A percentile compares a stretch with the other conserved stretches of the same genome.
Conservation (phyloP, 169 alveolate species). For the Plasmodium adleri region DNA sequence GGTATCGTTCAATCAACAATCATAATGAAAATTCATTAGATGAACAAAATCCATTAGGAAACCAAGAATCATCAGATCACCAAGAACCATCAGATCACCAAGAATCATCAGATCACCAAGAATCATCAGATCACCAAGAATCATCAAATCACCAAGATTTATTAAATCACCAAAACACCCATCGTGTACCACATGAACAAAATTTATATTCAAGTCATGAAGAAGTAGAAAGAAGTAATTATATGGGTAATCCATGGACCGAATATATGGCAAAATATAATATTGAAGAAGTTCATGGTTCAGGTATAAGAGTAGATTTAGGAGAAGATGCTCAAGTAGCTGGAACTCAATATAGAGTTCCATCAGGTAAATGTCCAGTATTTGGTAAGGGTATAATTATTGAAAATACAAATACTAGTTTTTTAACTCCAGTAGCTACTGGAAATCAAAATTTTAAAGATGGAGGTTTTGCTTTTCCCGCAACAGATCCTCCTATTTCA, state of each 20-base stretch:
- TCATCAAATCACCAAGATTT: not conserved
- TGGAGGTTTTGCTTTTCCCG: slow-evolving; percentile 81
- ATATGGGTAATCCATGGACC: slow-evolving; percentile 78
- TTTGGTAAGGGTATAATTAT: slow-evolving; percentile 82
- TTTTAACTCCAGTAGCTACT: slow-evolving; percentile 79
- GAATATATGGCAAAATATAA: slow-evolving; percentile 83
- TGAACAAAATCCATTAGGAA: not conserved
- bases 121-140: no score
- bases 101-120: no score
- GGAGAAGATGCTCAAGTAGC: slow-evolving; percentile 82
- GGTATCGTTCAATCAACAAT: not conserved
- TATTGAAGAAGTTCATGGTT: slow-evolving; percentile 79
- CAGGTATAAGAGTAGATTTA: slow-evolving; percentile 85
- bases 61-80: not conserved
- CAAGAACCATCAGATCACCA: no score
- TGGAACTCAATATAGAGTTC: slow-evolving; percentile 78
- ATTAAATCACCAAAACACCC: not conserved
- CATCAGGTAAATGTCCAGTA: slow-evolving; percentile 87
- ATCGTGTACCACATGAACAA: not conserved
- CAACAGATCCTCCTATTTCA: slow-evolving; percentile 74
- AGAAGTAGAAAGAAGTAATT: slow-evolving; percentile 28
- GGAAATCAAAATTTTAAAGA: slow-evolving; percentile 30
- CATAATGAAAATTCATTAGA: no score
- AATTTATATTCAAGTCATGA: not conserved
- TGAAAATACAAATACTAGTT: slow-evolving; percentile 77